Evolutionary conservation across 2,329 filamentous ascomycete genomes (phyloP).

Genomic region (Fusarium foetens): DNA sequence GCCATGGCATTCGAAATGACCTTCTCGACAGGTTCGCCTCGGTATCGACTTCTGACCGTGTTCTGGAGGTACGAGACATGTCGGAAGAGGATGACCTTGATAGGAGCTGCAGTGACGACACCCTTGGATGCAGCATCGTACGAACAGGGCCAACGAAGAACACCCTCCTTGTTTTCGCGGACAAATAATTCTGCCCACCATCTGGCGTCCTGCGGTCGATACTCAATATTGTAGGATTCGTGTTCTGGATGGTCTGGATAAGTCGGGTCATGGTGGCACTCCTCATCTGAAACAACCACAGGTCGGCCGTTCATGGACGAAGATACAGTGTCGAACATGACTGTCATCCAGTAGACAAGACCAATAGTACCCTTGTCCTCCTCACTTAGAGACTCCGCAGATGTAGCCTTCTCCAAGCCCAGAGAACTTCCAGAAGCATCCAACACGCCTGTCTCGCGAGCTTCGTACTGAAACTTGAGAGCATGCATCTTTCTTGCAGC

Average conservation of each 20-base stretch:
- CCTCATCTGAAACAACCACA: slow-evolving; percentile 53
- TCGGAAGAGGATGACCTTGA: slow-evolving; percentile 69
- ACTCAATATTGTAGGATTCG: slow-evolving; percentile 33
- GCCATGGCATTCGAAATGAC: slow-evolving; percentile 58
- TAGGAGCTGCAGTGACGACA: slow-evolving; percentile 63
- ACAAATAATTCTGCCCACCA: slow-evolving; percentile 51
- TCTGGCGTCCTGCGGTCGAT: slow-evolving; percentile 43
- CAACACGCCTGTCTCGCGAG: slow-evolving; percentile 42
- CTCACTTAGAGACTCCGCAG: slow-evolving; percentile 39
- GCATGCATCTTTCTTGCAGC: slow-evolving; percentile 53
- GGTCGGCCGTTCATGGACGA: slow-evolving; percentile 60
- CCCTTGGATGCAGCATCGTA: slow-evolving; percentile 61
- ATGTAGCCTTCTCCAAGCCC: slow-evolving; percentile 39
- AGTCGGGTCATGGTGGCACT: slow-evolving; percentile 52
- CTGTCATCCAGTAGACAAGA: slow-evolving; percentile 68
- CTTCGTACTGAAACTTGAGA: slow-evolving; percentile 51
- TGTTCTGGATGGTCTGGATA: slow-evolving; percentile 38
- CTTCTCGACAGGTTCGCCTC: slow-evolving; percentile 56
- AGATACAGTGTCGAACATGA: slow-evolving; percentile 69
- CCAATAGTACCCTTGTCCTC: slow-evolving; percentile 59
- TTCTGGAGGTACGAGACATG: slow-evolving; percentile 66
- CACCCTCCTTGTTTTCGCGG: slow-evolving; percentile 40
- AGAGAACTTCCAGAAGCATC: slow-evolving; percentile 42
- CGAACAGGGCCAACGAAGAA: slow-evolving; percentile 63
- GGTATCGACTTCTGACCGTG: slow-evolving; percentile 54